Base-by-base conservation (phyloP, 352 stramenopile species). In the Blastocystis sp. region DNA sequence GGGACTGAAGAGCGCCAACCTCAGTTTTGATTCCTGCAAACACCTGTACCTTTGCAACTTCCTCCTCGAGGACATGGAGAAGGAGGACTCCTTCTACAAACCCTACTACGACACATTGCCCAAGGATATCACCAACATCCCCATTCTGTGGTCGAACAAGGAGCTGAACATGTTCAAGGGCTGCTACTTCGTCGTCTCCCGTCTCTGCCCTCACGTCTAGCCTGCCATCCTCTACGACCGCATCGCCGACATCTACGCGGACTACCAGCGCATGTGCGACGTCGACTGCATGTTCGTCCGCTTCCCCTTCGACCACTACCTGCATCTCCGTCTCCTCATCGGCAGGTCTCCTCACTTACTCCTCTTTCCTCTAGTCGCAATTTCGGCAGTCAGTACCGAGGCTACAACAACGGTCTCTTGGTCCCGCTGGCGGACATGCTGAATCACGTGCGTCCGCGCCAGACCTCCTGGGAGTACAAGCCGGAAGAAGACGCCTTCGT, bases 401-500 rank as follows among this genome's bases (percentile, higher is more conserved):
- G 76, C 8, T 42, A 49, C 8, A 64, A 54, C 61, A 87, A 64
- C 46, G 71, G 53, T 6, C 40, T 69, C 21, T 49, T 87, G 4
- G 84, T 87, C 38, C 84, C 84, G 3, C 44, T 87, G 57, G 75
- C 61, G 24, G 84, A 87, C 34, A 87, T 87, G 76, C 48, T 87
- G 32, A 87, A 87, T 44, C 84, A 87, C 49, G n/a, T 48, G 27
- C 44, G 84, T 36, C 84, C 84, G 48, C 69, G 86, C 27, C 65
- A 88, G 48, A 87, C 86, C 8, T 89, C 91, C 88, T 95, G 92
- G 92, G 94, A 91, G 24, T 95, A 93, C 78, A 91, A 94, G 86
- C 89, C 93, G 79, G 90, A 89, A 49, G 90, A 93, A 29, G 89
- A 92, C 46, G 90, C 90, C 7, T 95, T 95, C 88, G 94, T 92